phyloP scores from a whole-genome alignment of 2,329 filamentous ascomycete species.

The Remersonia thermophila region DNA sequence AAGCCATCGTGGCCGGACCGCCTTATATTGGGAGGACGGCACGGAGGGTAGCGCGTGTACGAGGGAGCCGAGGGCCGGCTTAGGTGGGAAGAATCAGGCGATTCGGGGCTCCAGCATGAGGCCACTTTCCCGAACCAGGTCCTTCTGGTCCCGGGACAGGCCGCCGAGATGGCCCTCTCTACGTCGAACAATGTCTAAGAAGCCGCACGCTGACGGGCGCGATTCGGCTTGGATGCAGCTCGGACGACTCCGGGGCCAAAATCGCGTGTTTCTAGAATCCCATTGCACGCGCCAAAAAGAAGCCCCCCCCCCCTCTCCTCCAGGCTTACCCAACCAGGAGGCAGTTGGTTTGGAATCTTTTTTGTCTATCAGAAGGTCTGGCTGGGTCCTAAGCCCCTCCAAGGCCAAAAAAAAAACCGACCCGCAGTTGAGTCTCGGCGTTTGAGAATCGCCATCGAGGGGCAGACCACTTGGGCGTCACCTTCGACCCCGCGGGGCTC shows the following conservation, averaged over 20 bases:
- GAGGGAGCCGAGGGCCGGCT: not conserved
- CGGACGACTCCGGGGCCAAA: constrained; percentile 13
- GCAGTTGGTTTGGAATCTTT: too few relatives aligned
- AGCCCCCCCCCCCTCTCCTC: too few relatives aligned
- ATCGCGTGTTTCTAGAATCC: constrained; percentile 13
- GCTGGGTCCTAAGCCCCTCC: too few relatives aligned
- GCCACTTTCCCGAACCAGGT: constrained; percentile 14
- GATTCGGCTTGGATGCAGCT: constrained; percentile 7
- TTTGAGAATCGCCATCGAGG: too few relatives aligned
- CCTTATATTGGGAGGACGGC: constrained; percentile 6
- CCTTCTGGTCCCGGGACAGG: constrained; percentile 5
- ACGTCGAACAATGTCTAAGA: not conserved
- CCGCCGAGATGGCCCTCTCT: constrained; percentile 3
- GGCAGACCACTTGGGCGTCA: too few relatives aligned
- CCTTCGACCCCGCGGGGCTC: too few relatives aligned
- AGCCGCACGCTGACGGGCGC: not conserved
- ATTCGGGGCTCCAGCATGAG: constrained; percentile 17
- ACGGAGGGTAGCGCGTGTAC: not conserved
- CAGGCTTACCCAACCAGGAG: too few relatives aligned
- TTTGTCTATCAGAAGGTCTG: too few relatives aligned
- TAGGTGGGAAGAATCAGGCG: constrained; percentile 12
- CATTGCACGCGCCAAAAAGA: constrained; percentile 7
- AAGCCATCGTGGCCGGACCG: constrained; percentile 14
- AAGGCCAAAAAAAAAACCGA: too few relatives aligned
- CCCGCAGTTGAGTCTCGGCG: too few relatives aligned